Evolutionary conservation across 768 basidiomycete species (phyloP), one percentile per base, ranked within the genome.

Genomic region (Tulasnella sp.): DNA sequence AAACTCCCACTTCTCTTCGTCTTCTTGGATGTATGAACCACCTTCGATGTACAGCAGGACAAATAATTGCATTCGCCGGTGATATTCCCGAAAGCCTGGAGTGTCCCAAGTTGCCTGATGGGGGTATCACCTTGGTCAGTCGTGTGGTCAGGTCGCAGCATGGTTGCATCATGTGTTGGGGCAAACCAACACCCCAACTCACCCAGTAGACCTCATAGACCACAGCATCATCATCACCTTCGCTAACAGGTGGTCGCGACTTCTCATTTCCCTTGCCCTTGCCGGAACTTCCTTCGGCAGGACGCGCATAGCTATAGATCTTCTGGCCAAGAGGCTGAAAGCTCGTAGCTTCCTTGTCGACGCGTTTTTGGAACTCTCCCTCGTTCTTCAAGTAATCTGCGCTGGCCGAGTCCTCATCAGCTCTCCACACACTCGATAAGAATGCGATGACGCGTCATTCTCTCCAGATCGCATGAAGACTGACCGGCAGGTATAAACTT

Each of bases 1-100:
- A 68, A 98, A 97, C 67, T 97, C 90, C 94, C 94, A 98, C 1
- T 77, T 74, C 19, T 91, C 85, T 66, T 98, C 94, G 4, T 88
- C 87, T 62, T 97, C 94, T 64, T 84, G 80, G 62, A 99, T 88
- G 68, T 91, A 98, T 11, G 87, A 90, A 2, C 93, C 96, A 9
- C 79, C 96, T 67, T 99, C 96, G 64, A 99, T 91, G 70, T 89
- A 97, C 4, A 99, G 74, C 55, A 94, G 67, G 62, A 97, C 89
- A 68, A 96, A 97, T 49, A 97, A 67, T 69, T 98, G 96, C 86
- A 96, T 94, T 53, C 80, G 74, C 15, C 84, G 77, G 66, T 97
- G 94, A 60, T 89, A 91, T 69, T 94, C 90, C 66, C 75, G 76
- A 71, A 97, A 98, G 11, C 88, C 93, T 6, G 85, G 78, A 0